Base-by-base conservation (phyloP, 2,329 filamentous ascomycete genomes). In the Cephalotrichum gorgonifer region DNA sequence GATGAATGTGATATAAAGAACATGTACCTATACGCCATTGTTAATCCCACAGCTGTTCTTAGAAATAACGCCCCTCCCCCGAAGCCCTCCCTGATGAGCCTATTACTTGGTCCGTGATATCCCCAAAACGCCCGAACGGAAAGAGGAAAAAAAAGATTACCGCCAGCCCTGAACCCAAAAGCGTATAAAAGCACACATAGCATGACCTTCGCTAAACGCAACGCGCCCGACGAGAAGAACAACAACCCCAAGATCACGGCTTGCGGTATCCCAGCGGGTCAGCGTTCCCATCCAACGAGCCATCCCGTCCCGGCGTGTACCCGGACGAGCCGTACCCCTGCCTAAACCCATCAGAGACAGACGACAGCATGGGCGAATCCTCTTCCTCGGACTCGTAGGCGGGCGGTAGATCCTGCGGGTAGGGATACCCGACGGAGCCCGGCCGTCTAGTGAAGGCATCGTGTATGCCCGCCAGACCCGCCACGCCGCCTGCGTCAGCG, bases 291-390 rank as follows among this genome's bases (percentile, higher is more conserved):
- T 15, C 46, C 12, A 33, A 17, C 20, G 46, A 43, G n/a, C n/a
- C 28, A 7, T n/a, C 46, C 55, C 27, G 51, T 53, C 22, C 38
- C 7, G 61, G 57, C 2, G 57, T 56, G 49, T 64, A 60, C 28
- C 52, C 26, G 28, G 52, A 48, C 42, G 59, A 58, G 35, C 62
- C 62, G 3, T 68, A 66, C 3, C 59, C 61, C 53, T 67, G 68
- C 50, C 65, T 60, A 55, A 69, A 68, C 20, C 70, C 71, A 50
- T 74, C 70, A 1, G 65, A 59, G n/a, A 72, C 63, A 26, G 71
- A 59, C 2, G 62, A 62, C 17, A 64, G 12, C 17, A 41, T 31
- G 15, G 46, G 39, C n/a, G 46, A 27, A 6, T 20, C 46, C 17
- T 48, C 46, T 17, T 48, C 46, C 38, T 48, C 46, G 9, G 46